Evolutionary conservation across 345 rosid genomes (phyloP).

Genomic region (Acer saccharum): DNA sequence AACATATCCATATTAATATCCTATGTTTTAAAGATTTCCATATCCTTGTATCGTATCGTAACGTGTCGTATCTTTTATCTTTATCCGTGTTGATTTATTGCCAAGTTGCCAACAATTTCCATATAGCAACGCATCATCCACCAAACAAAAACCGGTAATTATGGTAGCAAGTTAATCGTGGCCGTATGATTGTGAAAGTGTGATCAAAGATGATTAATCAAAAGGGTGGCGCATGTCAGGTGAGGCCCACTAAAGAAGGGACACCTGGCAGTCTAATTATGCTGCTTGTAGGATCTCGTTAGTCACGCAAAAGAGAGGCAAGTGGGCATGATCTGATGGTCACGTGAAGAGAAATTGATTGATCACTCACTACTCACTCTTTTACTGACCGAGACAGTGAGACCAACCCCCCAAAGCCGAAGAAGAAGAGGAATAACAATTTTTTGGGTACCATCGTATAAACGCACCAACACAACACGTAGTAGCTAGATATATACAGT

Average conservation of each 20-base stretch:
- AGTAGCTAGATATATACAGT: neutral
- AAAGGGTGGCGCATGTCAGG: slow-evolving; percentile 7
- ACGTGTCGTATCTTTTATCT: too few relatives aligned
- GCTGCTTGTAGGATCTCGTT: neutral
- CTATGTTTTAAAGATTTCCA: too few relatives aligned
- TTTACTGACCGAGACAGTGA: neutral
- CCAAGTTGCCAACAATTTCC: too few relatives aligned
- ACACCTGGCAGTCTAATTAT: slow-evolving; percentile 20
- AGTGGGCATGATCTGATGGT: slow-evolving; percentile 7
- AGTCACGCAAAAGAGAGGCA: slow-evolving; percentile 3
- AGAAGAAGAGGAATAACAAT: neutral
- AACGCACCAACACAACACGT: neutral
- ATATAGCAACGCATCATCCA: too few relatives aligned
- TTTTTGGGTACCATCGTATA: neutral
- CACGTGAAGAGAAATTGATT: slow-evolving; percentile 19
- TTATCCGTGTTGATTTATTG: too few relatives aligned
- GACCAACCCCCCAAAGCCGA: neutral
- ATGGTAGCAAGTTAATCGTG: too few relatives aligned
- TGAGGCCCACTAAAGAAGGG: neutral
- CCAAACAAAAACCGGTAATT: too few relatives aligned
- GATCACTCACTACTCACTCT: neutral
- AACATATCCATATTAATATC: too few relatives aligned
- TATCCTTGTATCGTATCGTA: too few relatives aligned
- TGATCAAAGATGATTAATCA: neutral
- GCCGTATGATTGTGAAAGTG: neutral